Percentiles rank a stretch among this genome's conserved stretches.
phyloP scores from a whole-genome alignment of 2,329 filamentous ascomycete species.

The Spiromastix sp. region DNA sequence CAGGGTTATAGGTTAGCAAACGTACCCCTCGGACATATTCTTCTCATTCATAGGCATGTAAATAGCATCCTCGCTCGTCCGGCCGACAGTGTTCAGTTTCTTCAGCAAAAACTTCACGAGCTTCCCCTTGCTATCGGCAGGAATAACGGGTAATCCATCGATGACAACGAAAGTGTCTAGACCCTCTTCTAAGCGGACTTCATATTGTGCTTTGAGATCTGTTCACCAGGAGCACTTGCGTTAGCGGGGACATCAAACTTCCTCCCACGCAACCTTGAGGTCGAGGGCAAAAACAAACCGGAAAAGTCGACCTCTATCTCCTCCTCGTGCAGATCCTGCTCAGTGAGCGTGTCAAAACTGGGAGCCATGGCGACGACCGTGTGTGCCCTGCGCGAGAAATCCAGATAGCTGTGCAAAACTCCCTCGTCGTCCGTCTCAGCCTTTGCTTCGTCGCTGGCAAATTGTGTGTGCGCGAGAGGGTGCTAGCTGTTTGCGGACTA shows the following conservation, averaged over 20 bases:
- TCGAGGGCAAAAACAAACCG: slow-evolving; percentile 28
- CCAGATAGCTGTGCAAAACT: neutral
- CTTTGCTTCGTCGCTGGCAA: too few species aligned
- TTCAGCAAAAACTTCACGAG: slow-evolving; percentile 92
- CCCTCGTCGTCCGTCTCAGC: slow-evolving; percentile 21
- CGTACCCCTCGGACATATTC: slow-evolving; percentile 76
- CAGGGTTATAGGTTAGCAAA: too few species aligned
- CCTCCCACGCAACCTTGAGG: slow-evolving; percentile 5
- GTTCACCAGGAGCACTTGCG: slow-evolving; percentile 13
- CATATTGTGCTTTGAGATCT: slow-evolving; percentile 88
- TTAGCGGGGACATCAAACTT: slow-evolving; percentile 19
- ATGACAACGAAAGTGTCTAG: slow-evolving; percentile 94
- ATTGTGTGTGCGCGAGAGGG: slow-evolving; percentile 10
- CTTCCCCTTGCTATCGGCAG: slow-evolving; percentile 83
- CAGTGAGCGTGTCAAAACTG: slow-evolving; percentile 83
- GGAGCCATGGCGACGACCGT: slow-evolving; percentile 71
- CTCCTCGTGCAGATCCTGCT: slow-evolving; percentile 82
- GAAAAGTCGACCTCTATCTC: slow-evolving; percentile 93
- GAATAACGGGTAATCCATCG: slow-evolving; percentile 84
- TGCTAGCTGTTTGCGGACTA: slow-evolving; percentile 2
- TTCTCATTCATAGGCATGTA: slow-evolving; percentile 90
- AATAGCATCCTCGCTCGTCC: slow-evolving; percentile 74
- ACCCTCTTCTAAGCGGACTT: slow-evolving; percentile 90
- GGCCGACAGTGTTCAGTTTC: slow-evolving; percentile 80
- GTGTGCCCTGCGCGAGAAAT: too few species aligned